Conservation (phyloP, 305 asterid species). For the Nicotiana rustica region DNA sequence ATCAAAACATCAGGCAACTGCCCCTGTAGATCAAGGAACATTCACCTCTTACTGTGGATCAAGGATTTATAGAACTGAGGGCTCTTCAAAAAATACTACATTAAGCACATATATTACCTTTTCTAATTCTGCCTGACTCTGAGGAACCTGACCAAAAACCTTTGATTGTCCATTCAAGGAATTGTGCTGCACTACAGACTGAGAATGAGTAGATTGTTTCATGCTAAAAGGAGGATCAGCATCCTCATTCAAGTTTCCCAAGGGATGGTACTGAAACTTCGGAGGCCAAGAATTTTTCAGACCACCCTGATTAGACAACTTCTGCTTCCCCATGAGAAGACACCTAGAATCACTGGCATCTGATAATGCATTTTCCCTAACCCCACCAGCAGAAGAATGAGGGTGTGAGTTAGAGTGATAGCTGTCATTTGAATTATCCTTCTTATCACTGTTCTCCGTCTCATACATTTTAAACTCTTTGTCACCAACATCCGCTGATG, state of each 20-base stretch:
- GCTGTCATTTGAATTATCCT: constrained; percentile 74
- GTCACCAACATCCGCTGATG: constrained; percentile 43
- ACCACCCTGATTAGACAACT: constrained; percentile 56
- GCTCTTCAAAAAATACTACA: constrained; percentile 28
- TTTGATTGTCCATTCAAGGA: constrained; percentile 58
- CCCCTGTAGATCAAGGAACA: constrained; percentile 53
- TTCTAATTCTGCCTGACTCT: constrained; percentile 43
- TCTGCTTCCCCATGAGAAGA: constrained; percentile 63
- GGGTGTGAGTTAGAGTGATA: constrained; percentile 63
- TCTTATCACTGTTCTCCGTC: constrained; percentile 55
- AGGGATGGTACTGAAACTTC: constrained; percentile 86
- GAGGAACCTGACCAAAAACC: constrained; percentile 54
- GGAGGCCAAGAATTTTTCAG: constrained; percentile 61
- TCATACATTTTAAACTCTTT: constrained; percentile 50
- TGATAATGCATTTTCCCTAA: constrained; percentile 59
- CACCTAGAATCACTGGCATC: constrained; percentile 64
- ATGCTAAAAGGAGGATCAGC: constrained; percentile 50
- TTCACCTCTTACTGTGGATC: constrained; percentile 25
- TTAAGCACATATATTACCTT: constrained; percentile 49
- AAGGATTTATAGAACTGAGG: constrained; percentile 16
- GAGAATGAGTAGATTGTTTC: constrained; percentile 57
- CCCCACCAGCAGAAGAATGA: constrained; percentile 60
- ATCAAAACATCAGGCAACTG: constrained; percentile 56
- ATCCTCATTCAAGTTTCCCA: constrained; percentile 80
- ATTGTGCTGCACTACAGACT: constrained; percentile 51